Evolutionary conservation across 1,284 basidiomycete genomes (phyloP).

Genomic region (Sanguinoderma infundibulare): DNA sequence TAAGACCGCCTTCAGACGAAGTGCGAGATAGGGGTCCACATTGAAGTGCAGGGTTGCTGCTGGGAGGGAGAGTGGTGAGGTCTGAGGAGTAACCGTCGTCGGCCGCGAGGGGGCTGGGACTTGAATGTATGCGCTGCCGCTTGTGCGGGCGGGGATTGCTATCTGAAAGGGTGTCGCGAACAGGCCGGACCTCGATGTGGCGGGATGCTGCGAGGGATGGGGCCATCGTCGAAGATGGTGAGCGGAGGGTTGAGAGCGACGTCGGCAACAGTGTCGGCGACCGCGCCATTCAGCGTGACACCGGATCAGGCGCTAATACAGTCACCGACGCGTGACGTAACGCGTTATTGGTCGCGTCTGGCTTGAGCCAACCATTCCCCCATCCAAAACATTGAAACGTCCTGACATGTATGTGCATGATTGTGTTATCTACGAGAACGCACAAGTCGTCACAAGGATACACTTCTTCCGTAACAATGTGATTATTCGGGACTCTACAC

Average conservation of each 20-base stretch:
- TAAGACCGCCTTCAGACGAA: slow-evolving; percentile 14
- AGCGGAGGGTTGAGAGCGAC: not conserved
- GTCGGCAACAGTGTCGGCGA: not conserved
- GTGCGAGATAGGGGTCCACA: not conserved
- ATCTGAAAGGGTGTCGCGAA: not conserved
- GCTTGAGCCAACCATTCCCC: no score
- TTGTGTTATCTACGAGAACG: no score
- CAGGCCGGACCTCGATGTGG: not conserved
- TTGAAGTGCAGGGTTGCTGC: slow-evolving; percentile 16
- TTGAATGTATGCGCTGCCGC: slow-evolving; percentile 28
- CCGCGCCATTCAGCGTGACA: no score
- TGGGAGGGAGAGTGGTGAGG: slow-evolving; percentile 21
- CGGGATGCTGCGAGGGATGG: not conserved
- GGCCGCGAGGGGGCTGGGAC: not conserved
- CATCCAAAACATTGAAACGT: no score
- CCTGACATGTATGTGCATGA: no score
- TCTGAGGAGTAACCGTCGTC: not conserved
- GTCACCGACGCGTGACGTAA: not conserved
- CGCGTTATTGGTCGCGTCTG: not conserved
- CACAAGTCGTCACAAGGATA: no score
- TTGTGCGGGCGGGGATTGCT: slow-evolving; percentile 31
- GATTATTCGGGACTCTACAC: no score
- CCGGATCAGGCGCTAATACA: not conserved
- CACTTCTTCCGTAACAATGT: no score
- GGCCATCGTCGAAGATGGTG: not conserved